phyloP scores from a whole-genome alignment of 179 eudicot species.

The Spinacia oleracea region DNA sequence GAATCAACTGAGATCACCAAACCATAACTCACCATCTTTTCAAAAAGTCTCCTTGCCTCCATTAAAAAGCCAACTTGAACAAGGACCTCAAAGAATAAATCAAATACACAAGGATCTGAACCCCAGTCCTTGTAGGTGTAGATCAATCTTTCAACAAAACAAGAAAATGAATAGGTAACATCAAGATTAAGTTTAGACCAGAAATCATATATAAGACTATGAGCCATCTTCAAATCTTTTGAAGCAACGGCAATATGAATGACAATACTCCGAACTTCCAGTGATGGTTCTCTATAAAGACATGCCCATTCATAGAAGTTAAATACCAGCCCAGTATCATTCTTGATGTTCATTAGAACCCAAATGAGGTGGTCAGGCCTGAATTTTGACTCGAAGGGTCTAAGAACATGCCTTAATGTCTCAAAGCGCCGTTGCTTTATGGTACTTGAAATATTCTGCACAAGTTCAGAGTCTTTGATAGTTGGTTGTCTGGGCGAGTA shows the following conservation, averaged over 20 bases:
- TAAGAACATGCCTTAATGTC: constrained; percentile 53
- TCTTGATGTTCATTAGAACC: constrained; percentile 74
- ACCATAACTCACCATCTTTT: constrained; percentile 71
- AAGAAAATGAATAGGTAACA: constrained; percentile 44
- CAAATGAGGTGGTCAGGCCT: constrained; percentile 70
- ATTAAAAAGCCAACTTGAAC: constrained; percentile 54
- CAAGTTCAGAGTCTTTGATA: constrained; percentile 67
- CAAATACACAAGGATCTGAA: constrained; percentile 70
- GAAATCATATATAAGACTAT: constrained; percentile 48
- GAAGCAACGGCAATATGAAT: constrained; percentile 79
- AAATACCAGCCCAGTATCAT: constrained; percentile 59
- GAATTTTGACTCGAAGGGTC: constrained; percentile 65
- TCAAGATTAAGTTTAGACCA: constrained; percentile 58
- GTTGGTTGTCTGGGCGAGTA: constrained; percentile 73
- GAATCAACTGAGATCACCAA: constrained; percentile 63
- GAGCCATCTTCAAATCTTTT: constrained; percentile 54
- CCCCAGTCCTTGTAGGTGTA: constrained; percentile 95
- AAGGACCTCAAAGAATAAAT: constrained; percentile 81
- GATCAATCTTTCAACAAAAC: constrained; percentile 61
- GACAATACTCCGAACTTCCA: constrained; percentile 77
- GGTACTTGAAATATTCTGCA: constrained; percentile 55
- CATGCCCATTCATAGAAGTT: constrained; percentile 78
- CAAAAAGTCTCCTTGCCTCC: constrained; percentile 65
- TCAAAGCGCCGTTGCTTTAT: constrained; percentile 68
- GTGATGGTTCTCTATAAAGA: constrained; percentile 57